phyloP scores from a whole-genome alignment of 306 rosid genomes.

The Quercus agrifolia region DNA sequence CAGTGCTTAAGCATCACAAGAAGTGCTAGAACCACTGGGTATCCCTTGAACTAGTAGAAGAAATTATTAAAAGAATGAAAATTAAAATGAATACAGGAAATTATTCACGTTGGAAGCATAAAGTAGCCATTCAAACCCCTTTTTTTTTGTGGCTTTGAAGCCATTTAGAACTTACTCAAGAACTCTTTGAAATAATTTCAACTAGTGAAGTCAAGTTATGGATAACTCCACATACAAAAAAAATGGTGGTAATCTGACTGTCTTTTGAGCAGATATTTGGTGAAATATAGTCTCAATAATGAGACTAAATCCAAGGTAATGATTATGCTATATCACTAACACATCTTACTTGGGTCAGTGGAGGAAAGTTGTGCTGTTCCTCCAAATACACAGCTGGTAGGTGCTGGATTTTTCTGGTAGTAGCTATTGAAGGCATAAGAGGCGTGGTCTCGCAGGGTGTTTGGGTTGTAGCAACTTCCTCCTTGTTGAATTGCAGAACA shows the following conservation, averaged over 20 bases:
- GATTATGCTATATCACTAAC: slow-evolving; percentile 2
- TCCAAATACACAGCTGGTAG: slow-evolving; percentile 82
- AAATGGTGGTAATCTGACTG: background rate
- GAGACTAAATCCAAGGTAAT: background rate
- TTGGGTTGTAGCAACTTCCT: slow-evolving; percentile 71
- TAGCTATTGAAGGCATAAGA: slow-evolving; percentile 86
- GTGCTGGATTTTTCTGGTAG: slow-evolving; percentile 77
- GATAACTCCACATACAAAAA: background rate
- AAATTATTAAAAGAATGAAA: background rate
- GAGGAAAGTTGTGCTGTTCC: slow-evolving; percentile 63
- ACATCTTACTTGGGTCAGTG: slow-evolving; percentile 86
- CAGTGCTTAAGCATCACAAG: too few relatives aligned
- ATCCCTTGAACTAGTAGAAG: too few relatives aligned
- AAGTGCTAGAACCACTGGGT: too few relatives aligned
- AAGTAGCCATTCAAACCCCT: background rate
- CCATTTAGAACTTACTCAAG: background rate
- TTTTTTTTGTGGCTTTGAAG: too few relatives aligned
- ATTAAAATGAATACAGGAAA: background rate
- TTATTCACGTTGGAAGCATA: background rate
- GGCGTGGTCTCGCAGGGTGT: slow-evolving; percentile 71
- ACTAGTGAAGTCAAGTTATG: background rate
- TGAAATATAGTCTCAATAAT: background rate
- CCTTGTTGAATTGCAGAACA: slow-evolving; percentile 71
- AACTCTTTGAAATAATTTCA: background rate
- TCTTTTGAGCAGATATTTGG: too few relatives aligned